Evolutionary conservation across 1,139 yeast species (phyloP).

Genomic region (Kodamaea sp.): DNA sequence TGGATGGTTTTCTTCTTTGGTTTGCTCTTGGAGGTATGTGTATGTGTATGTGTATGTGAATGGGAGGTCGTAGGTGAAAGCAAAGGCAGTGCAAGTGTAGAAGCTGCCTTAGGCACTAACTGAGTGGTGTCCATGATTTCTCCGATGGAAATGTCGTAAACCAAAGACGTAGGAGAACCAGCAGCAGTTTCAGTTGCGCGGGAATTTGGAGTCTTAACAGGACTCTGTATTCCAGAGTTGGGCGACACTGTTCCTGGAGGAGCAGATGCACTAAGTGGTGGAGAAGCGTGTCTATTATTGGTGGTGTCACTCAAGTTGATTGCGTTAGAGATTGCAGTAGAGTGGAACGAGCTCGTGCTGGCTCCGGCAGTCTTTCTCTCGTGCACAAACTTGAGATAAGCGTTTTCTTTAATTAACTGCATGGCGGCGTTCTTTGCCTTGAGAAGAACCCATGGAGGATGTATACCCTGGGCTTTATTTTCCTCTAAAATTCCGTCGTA

Average conservation of each 20-base stretch:
- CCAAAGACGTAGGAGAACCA: conserved; percentile 6
- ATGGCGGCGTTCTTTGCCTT: conserved; percentile 46
- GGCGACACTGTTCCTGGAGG: conserved; percentile 1
- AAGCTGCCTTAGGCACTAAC: conserved; percentile 7
- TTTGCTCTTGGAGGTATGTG: conserved; percentile 3
- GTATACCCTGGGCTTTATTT: conserved; percentile 25
- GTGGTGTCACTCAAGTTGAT: conserved; percentile 1
- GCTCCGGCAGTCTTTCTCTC: conserved; percentile 2
- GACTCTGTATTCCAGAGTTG: not conserved
- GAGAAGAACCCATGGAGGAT: conserved; percentile 40
- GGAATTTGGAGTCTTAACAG: not conserved
- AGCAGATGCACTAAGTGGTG: conserved; percentile 4
- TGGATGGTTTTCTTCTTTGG: conserved; percentile 9
- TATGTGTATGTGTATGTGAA: not conserved
- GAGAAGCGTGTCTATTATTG: conserved; percentile 1
- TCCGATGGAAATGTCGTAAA: not conserved
- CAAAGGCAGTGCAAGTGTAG: conserved; percentile 10
- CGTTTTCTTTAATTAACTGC: conserved; percentile 48
- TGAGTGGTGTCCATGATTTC: not conserved
- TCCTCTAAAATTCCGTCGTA: conserved; percentile 35
- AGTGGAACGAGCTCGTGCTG: not conserved
- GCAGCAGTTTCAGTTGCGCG: not conserved
- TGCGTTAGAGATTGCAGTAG: not conserved
- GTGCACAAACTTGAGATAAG: conserved; percentile 22
- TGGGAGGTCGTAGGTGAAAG: conserved; percentile 11